A percentile compares a stretch with the other conserved stretches of the same genome.
Conservation (phyloP, 2,329 filamentous ascomycete species). For the Ascochyta viciae-villosae region DNA sequence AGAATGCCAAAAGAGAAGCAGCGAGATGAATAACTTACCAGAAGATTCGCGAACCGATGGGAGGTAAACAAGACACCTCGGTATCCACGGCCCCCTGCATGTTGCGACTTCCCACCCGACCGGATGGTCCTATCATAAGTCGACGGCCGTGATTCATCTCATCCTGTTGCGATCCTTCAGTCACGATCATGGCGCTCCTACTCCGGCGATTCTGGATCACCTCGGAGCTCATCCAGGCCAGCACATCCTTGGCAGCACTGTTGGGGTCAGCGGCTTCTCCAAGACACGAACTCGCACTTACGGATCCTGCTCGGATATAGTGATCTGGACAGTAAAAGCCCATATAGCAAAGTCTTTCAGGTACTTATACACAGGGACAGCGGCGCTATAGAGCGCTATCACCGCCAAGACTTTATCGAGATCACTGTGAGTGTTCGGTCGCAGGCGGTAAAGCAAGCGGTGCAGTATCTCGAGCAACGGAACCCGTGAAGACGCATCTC, state of each 20-base stretch:
- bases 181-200: slow-evolving; percentile 32
- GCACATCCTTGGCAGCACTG: slow-evolving; percentile 31
- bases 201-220: slow-evolving; percentile 33
- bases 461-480: slow-evolving; percentile 42
- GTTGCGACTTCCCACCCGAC: background rate
- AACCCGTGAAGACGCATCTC: slow-evolving; percentile 21
- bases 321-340: slow-evolving; percentile 31
- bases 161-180: slow-evolving; percentile 21
- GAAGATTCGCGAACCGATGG: slow-evolving; percentile 27
- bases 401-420: slow-evolving; percentile 34
- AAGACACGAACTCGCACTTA: background rate
- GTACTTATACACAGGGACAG: slow-evolving; percentile 24
- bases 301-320: slow-evolving; percentile 33
- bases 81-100: background rate
- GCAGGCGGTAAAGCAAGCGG: slow-evolving; percentile 32
- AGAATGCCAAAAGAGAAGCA: background rate
- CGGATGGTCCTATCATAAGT: background rate
- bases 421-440: slow-evolving; percentile 20
- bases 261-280: background rate
- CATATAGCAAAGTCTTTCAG: slow-evolving; percentile 28
- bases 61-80: slow-evolving; percentile 14
- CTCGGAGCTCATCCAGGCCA: slow-evolving; percentile 36
- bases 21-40: slow-evolving; percentile 23
- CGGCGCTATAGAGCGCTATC: slow-evolving; percentile 34
- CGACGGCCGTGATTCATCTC: background rate